Base-by-base conservation (phyloP, 805 yeast genomes). In the Schizosaccharomyces japonicus region DNA sequence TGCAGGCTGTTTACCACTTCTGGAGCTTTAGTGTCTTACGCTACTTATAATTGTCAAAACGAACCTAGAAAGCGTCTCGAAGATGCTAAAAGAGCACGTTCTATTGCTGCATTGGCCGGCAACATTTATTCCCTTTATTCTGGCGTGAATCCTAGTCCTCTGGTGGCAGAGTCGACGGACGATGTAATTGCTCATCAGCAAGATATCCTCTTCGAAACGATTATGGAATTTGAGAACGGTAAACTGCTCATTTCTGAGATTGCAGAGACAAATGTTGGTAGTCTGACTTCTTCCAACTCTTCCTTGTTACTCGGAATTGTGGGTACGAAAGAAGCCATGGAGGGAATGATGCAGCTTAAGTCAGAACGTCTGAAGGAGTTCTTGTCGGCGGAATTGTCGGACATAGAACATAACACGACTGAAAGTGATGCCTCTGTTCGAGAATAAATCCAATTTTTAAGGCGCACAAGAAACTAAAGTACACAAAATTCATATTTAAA, bases 281-380 rank as follows among this genome's bases (percentile, higher is more conserved):
- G 11, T 11, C 2, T 19, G 8, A 13, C 23, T 3, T 15, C 13
- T 7, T 36, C 42, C 10, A 36, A 36, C 17, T 25, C 17, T 6
- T 27, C 42, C 13, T 36, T 36, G 23, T 21, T 36, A 21, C n/a
- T 36, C 5, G 28, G 42, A 6, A 36, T 36, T 21, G 42, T 36
- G 3, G 42, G 42, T 19, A 19, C 6, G 6, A 27, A 36, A 36
- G 15, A 36, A 13, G 42, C 42, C 25, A 36, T 19, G 42, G 42
- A 36, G 27, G 42, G 42, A 6, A 36, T 36, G 42, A 36, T 36
- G 42, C 42, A 36, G n/a, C 25, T 36, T 4, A 36, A 36, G 13
- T 36, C 42, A 2, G 42, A 36, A 21, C 17, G 25, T 17, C 26
- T 36, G 11, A 36, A 36, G 23, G 42, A 36, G 3, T n/a, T 15